Evolutionary conservation across 345 rosid genomes (phyloP).

Genomic region (Stellera chamaejasme): DNA sequence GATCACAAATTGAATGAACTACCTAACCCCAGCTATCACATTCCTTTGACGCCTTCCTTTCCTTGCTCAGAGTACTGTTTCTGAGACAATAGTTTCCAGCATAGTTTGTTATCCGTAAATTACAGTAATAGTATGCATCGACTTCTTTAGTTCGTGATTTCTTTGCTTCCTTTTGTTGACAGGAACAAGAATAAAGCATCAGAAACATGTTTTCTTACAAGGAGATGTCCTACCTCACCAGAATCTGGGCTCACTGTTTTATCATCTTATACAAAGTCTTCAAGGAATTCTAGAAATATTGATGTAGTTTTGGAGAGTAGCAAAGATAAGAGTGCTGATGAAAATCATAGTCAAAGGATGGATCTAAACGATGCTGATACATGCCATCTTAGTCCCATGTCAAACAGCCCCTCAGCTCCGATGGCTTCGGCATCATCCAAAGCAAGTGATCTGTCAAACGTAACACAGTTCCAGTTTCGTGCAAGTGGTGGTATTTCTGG

Average conservation of each 20-base stretch:
- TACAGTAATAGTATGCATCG: not conserved
- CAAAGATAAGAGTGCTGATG: conserved; percentile 18
- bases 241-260: conserved; percentile 24
- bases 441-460: conserved; percentile 18
- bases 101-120: not conserved
- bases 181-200: conserved; percentile 36
- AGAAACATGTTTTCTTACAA: conserved; percentile 19
- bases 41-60: conserved; percentile 42
- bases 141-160: conserved; percentile 7
- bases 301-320: conserved; percentile 20
- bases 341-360: conserved; percentile 15
- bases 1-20: conserved; percentile 18
- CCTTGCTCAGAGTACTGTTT: conserved; percentile 33
- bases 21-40: conserved; percentile 21
- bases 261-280: conserved; percentile 21
- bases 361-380: conserved; percentile 20
- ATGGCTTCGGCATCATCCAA: conserved; percentile 28
- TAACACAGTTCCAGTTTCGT: conserved; percentile 18
- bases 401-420: conserved; percentile 14
- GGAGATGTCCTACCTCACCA: conserved; percentile 24
- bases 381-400: conserved; percentile 23
- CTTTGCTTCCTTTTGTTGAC: conserved; percentile 1
- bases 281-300: conserved; percentile 18
- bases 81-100: conserved; percentile 4
- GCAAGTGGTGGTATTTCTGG: conserved; percentile 19